Evolutionary conservation across 257 asterid genomes (phyloP).

Genomic region (Handroanthus guayacan): DNA sequence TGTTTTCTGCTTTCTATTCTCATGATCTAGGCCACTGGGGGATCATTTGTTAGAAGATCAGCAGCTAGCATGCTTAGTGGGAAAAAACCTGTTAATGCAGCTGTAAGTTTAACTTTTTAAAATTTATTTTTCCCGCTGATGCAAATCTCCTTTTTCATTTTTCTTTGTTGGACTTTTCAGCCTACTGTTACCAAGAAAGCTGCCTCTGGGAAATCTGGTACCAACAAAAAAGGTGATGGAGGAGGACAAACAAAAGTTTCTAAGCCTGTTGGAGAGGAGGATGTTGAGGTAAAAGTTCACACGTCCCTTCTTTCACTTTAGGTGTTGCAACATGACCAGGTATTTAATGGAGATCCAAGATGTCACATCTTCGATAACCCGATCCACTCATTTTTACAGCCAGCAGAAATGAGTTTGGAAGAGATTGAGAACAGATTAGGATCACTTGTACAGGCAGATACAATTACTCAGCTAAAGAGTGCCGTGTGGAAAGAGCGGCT

Average conservation of each 20-base stretch:
- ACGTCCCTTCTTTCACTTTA: neutral
- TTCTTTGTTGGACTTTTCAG: slow-evolving; percentile 50
- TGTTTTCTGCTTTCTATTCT: slow-evolving; percentile 29
- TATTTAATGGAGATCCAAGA: slow-evolving; percentile 1
- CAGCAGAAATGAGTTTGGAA: slow-evolving; percentile 94
- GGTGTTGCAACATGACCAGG: slow-evolving; percentile 27
- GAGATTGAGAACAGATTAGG: slow-evolving; percentile 95
- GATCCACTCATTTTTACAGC: slow-evolving; percentile 58
- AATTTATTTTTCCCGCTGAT: slow-evolving; percentile 21
- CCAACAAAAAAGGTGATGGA: slow-evolving; percentile 79
- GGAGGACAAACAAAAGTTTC: slow-evolving; percentile 66
- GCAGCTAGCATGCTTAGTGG: slow-evolving; percentile 99
- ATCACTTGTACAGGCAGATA: slow-evolving; percentile 81
- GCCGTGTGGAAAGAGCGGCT: slow-evolving; percentile 99
- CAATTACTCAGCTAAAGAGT: slow-evolving; percentile 83
- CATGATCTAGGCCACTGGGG: slow-evolving; percentile 70
- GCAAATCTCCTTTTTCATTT: slow-evolving; percentile 26
- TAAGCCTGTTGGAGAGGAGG: slow-evolving; percentile 81
- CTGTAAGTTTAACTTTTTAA: slow-evolving; percentile 60
- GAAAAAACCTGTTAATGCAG: slow-evolving; percentile 73
- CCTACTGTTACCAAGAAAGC: slow-evolving; percentile 77
- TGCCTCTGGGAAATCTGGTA: slow-evolving; percentile 62
- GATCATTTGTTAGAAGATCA: slow-evolving; percentile 70
- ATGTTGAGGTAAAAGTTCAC: slow-evolving; percentile 70
- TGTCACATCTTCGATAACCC: slow-evolving; percentile 27